Evolutionary conservation across 257 asterid species (phyloP), one percentile per base, ranked within the genome.

Genomic region (Plantago elongata): DNA sequence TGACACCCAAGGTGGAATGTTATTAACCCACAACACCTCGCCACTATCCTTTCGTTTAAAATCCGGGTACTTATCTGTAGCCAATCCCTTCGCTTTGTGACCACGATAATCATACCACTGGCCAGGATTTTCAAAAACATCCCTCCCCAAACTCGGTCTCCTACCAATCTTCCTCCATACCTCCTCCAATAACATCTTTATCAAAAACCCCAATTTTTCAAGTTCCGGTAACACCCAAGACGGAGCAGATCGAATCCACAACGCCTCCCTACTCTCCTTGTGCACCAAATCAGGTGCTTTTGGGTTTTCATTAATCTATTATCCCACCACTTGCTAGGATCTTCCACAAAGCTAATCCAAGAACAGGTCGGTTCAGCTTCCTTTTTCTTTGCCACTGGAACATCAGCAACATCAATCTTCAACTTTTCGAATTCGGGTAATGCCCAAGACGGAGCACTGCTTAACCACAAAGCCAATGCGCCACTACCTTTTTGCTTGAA

Each of bases 31-130:
- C 43, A 89, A 77, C 0, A 86, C 1, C 52, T 69, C 75, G 16
- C 75, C 75, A n/a, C 64, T 74, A 61, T 42, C 82, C 75, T 81
- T 84, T 55, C 78, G 83, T 82, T 89, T 89, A 67, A 89, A 92
- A 78, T 92, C 97, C 0, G 99, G 97, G 61, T 64, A 54, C 6
- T 76, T 84, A 13, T 66, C 78, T 64, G 74, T 75, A 55, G 84
- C 84, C 78, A 74, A 61, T 34, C 95, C 89, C 13, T 76, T 63
- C 34, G 72, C 17, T 76, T 89, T 92, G 60, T 76, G 79, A 34
- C 71, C 61, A 10, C 97, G 89, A 74, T 70, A 83, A 79, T 89
- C 97, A 78, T 75, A 68, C 99, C 97, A 92, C 43, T 80, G 78
- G 64, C 59, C 51, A 3, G 95, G 83, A 66, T 84, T 82, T 45